Conservation (phyloP, 2,329 filamentous ascomycete species). For the Apiospora phragmitis region DNA sequence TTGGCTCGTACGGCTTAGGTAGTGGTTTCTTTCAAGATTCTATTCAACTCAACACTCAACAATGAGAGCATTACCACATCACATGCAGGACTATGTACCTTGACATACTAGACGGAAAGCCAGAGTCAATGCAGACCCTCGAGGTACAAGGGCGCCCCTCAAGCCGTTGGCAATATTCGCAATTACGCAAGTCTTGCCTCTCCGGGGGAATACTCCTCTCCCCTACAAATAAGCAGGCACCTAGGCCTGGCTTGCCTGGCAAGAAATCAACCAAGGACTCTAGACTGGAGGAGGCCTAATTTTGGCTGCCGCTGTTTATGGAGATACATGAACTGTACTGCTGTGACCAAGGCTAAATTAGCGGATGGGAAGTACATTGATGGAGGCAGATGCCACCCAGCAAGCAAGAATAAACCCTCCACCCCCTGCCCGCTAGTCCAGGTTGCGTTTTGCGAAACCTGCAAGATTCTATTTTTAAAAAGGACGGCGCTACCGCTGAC, state of each 20-base stretch:
- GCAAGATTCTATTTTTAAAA: slow-evolving; percentile 17
- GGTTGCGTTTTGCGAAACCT: slow-evolving; percentile 21
- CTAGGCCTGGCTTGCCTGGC: not conserved
- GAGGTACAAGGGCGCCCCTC: not conserved
- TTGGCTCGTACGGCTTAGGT: not conserved
- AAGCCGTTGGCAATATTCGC: not conserved
- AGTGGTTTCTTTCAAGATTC: slow-evolving; percentile 1
- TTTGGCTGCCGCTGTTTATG: not conserved
- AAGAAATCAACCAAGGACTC: not conserved
- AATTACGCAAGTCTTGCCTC: slow-evolving; percentile 5
- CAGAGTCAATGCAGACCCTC: not conserved
- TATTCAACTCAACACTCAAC: not conserved
- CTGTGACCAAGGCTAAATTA: not conserved
- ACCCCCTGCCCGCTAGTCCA: not conserved
- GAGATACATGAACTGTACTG: slow-evolving; percentile 2
- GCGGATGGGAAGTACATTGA: slow-evolving; percentile 7
- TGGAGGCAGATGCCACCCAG: not conserved
- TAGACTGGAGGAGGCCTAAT: slow-evolving; percentile 6
- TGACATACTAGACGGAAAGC: not conserved
- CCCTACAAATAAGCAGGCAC: not conserved
- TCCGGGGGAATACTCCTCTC: not conserved
- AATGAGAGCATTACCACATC: not conserved
- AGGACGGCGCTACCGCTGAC: slow-evolving; percentile 17
- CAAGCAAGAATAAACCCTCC: slow-evolving; percentile 9
- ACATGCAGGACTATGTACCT: too few species aligned